phyloP scores from a whole-genome alignment of 2,329 filamentous ascomycete genomes.

The Capronia americana region DNA sequence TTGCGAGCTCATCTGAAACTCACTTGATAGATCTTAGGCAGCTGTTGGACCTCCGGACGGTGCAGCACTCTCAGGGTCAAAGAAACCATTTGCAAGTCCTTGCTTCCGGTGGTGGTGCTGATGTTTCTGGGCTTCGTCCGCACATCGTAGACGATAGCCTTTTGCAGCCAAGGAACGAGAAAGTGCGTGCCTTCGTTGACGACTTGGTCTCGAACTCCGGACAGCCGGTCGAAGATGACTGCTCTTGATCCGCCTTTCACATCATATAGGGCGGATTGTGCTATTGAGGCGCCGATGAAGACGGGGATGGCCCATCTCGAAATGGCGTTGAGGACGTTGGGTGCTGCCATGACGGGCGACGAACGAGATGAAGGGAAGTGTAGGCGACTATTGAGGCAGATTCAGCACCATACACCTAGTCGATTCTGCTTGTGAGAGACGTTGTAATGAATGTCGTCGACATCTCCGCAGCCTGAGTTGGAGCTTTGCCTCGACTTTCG shows the following conservation, averaged over 20 bases:
- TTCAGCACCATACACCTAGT: not conserved
- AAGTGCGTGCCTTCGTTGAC: slow-evolving; percentile 98
- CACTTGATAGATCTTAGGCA: slow-evolving; percentile 99
- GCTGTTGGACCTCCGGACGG: slow-evolving; percentile 85
- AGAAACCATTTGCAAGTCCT: slow-evolving; percentile 99
- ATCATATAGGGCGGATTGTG: slow-evolving; percentile 89
- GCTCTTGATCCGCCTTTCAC: slow-evolving; percentile 93
- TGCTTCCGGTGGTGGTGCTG: slow-evolving; percentile 94
- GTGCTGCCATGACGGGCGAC: slow-evolving; percentile 31
- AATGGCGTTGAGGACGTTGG: slow-evolving; percentile 63
- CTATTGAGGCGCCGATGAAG: slow-evolving; percentile 69
- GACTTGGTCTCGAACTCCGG: slow-evolving; percentile 90
- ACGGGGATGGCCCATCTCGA: slow-evolving; percentile 76
- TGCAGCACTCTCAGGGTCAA: slow-evolving; percentile 95
- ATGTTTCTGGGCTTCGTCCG: slow-evolving; percentile 97
- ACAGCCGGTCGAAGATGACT: slow-evolving; percentile 95
- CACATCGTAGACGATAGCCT: slow-evolving; percentile 93
- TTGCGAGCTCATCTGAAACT: slow-evolving; percentile 40
- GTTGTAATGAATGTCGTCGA: not conserved
- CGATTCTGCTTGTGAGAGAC: not conserved
- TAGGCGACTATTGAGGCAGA: not conserved
- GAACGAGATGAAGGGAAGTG: not conserved
- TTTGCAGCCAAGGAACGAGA: slow-evolving; percentile 92
- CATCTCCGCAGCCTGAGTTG: slow-evolving; percentile 11
- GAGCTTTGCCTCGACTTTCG: not conserved